Evolutionary conservation across 2,329 filamentous ascomycete species (phyloP).

Genomic region (Leptographium wingfieldii): DNA sequence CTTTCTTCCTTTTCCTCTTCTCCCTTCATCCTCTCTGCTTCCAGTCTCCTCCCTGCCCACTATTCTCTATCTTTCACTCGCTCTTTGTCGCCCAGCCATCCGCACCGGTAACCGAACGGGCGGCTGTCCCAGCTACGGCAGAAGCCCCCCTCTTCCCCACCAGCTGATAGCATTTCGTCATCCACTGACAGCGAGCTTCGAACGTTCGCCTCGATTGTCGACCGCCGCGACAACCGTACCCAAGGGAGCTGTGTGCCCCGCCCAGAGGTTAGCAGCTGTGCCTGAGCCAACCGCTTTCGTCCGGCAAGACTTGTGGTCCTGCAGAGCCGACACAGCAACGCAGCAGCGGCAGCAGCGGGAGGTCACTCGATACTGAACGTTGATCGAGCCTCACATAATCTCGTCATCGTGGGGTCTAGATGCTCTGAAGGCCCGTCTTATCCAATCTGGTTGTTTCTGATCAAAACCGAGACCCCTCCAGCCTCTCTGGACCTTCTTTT

Average conservation of each 20-base stretch:
- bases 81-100: background rate
- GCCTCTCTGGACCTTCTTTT: background rate
- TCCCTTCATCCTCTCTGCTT: background rate
- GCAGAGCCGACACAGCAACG: background rate
- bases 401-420: background rate
- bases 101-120: background rate
- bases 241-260: background rate
- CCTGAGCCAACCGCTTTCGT: background rate
- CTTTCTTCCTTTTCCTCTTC: background rate
- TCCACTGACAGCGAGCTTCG: background rate
- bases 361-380: background rate
- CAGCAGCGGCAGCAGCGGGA: background rate
- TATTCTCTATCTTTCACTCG: background rate
- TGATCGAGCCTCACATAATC: background rate
- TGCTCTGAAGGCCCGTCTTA: background rate
- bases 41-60: background rate
- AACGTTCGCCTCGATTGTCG: background rate
- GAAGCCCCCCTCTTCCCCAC: background rate
- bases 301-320: background rate
- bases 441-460: background rate
- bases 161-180: background rate
- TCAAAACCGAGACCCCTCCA: background rate
- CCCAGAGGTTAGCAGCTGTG: background rate
- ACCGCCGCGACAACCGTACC: background rate
- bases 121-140: background rate